Percentiles rank a stretch among this genome's conserved stretches.
Evolutionary conservation across 805 yeast genomes (phyloP).

Genomic region (Sugiyamaella marilandica): DNA sequence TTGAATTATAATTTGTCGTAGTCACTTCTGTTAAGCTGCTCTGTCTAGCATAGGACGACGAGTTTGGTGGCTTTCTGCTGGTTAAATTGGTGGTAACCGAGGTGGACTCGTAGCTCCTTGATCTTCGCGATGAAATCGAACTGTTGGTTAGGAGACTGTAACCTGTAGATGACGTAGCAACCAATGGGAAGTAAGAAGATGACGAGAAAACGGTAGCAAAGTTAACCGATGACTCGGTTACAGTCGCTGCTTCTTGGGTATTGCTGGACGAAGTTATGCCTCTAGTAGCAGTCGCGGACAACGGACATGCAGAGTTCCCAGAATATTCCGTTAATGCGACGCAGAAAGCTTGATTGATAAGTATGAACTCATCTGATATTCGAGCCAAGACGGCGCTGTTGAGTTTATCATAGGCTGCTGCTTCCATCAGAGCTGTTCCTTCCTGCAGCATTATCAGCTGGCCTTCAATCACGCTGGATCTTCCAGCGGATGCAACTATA

Average conservation of each 20-base stretch:
- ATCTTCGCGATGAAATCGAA: neutral
- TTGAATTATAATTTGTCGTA: neutral
- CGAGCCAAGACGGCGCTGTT: neutral
- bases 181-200: neutral
- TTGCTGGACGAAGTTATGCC: neutral
- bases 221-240: neutral
- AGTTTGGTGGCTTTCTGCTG: neutral
- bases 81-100: neutral
- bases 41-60: too few species aligned
- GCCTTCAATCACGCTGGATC: neutral
- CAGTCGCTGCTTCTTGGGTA: neutral
- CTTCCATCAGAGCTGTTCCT: neutral
- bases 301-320: neutral
- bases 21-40: neutral
- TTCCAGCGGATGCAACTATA: neutral
- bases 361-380: neutral
- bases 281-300: neutral
- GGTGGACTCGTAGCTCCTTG: neutral
- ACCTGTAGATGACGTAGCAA: neutral
- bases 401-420: neutral
- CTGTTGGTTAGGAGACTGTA: neutral
- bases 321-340: neutral
- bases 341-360: constrained; percentile 1
- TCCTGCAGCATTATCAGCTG: neutral
- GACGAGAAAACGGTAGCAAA: neutral